Evolutionary conservation across 2,329 filamentous ascomycete genomes (phyloP).

Genomic region (Atkinsonella hypoxylon): DNA sequence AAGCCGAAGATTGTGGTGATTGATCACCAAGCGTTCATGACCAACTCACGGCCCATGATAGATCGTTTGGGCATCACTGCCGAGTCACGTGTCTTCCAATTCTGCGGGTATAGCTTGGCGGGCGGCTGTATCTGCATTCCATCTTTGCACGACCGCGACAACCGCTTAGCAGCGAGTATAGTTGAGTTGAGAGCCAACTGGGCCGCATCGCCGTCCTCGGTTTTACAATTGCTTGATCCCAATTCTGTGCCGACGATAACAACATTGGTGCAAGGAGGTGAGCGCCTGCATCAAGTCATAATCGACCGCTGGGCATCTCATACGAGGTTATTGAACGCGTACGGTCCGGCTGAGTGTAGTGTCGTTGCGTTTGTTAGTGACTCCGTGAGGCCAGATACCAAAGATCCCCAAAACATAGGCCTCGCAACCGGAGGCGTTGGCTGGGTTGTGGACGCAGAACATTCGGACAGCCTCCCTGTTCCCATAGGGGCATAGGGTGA

Average conservation of each 20-base stretch:
- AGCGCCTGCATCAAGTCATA: not conserved
- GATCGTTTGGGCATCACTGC: not conserved
- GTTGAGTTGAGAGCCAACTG: not conserved
- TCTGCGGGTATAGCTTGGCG: slow-evolving; percentile 1
- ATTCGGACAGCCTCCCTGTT: slow-evolving; percentile 9
- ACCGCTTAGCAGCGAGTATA: not conserved
- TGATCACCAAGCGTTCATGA: not conserved
- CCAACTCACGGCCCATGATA: not conserved
- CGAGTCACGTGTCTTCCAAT: slow-evolving; percentile 1
- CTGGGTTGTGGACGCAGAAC: slow-evolving; percentile 14
- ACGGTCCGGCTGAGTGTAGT: not conserved
- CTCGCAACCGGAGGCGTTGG: slow-evolving; percentile 6
- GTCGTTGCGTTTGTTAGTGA: not conserved
- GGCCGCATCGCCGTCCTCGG: not conserved
- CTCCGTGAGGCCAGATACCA: not conserved
- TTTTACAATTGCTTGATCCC: not conserved
- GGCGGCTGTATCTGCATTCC: slow-evolving; percentile 2
- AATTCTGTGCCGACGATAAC: not conserved
- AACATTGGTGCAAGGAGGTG: not conserved
- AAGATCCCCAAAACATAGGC: slow-evolving; percentile 17
- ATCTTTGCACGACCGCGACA: not conserved
- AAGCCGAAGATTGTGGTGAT: not conserved
- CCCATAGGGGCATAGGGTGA: slow-evolving; percentile 19
- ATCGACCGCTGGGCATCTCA: not conserved
- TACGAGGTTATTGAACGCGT: not conserved